phyloP scores from a whole-genome alignment of 73 alveolate genomes.

The Paramecium pentaurelia region DNA sequence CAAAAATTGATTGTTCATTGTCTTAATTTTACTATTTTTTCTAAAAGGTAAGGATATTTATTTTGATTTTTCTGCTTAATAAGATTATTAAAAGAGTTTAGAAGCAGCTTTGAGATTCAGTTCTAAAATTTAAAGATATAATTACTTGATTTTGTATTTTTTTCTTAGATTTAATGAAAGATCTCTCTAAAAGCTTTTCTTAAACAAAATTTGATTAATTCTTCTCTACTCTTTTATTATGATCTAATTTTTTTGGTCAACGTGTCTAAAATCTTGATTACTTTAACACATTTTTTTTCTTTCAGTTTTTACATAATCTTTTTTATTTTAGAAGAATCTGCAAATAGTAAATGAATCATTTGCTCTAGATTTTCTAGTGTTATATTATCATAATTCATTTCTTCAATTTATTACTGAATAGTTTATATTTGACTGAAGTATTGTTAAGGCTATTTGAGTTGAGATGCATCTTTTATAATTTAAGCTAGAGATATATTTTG shows the following conservation, averaged over 20 bases:
- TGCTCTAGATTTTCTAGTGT: background rate
- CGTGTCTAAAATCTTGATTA: background rate
- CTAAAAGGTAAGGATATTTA: background rate
- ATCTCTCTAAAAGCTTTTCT: background rate
- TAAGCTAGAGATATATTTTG: background rate
- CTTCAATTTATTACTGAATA: background rate
- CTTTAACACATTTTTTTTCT: background rate
- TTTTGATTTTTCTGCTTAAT: background rate
- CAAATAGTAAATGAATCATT: background rate
- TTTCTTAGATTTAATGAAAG: background rate
- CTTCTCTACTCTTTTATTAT: constrained; percentile 13
- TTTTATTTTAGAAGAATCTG: background rate
- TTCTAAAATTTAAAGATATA: background rate
- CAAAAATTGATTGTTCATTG: background rate
- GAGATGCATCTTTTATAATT: background rate
- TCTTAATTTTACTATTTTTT: background rate
- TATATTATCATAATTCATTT: background rate
- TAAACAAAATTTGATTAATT: background rate
- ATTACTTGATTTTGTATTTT: background rate
- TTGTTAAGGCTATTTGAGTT: background rate
- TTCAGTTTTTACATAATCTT: background rate
- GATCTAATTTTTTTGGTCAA: background rate
- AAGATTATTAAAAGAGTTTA: background rate
- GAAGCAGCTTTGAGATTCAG: background rate
- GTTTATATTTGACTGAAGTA: background rate